Base-by-base conservation (phyloP, 352 stramenopile species). In the Pythium aristosporum region DNA sequence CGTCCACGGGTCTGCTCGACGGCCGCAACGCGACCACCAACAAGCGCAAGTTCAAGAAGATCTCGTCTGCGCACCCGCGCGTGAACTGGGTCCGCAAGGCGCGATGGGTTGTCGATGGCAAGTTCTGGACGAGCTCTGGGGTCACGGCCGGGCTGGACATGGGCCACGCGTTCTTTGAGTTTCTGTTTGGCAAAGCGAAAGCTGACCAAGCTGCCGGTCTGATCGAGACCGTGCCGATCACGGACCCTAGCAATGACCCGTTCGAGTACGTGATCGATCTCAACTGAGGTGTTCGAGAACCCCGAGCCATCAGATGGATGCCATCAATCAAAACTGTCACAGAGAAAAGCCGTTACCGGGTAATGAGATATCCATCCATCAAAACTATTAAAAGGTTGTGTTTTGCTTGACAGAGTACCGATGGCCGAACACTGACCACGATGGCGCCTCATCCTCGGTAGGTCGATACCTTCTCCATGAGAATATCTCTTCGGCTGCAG, bases 121-220 rank as follows among this genome's bases (percentile, higher is more conserved):
- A 78, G 44, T 78, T 59, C 43, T 87, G 76, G 77, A 88, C 79
- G 20, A 80, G 69, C 48, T 88, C 77, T 3, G 81, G 81, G n/a
- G 34, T 90, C 13, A 74, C 81, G 8, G 81, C 81, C 5, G 79
- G 79, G 2, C 79, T 88, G 46, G 81, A 91, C 60, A 82, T 91
- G 79, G 72, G 66, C 0, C 63, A 80, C 37, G 79, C 76, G 16
- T 86, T 86, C 57, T 50, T 88, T 7, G 50, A 46, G 25, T 42
- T 36, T 16, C 47, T 60, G 11, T 39, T 39, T 39, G 34, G 34
- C 34, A 39, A 10, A 39, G 34, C 11, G 3, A 39, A 39, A 39
- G 34, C 34, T 8, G 11, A 39, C 34, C 34, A 39, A 13, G 34
- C 34, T 7, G 34, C 34, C 8, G 28, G 52, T 6, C 50, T 74